Evolutionary conservation across 441 rosid genomes (phyloP), one percentile per base, ranked within the genome.

Genomic region (Gossypium trilobum): DNA sequence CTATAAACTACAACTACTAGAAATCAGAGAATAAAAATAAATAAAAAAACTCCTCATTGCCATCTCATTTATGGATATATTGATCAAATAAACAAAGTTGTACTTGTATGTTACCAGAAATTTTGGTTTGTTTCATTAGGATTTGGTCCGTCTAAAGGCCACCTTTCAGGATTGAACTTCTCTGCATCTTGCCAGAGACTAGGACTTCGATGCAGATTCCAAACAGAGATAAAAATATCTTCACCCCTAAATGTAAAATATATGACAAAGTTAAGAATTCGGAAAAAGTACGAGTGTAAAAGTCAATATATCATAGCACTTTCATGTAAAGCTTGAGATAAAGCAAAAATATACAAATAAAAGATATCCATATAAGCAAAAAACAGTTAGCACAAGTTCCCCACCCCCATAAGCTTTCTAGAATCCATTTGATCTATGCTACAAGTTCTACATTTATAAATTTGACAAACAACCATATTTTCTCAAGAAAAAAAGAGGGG

Each of bases 41-140:
- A 25, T 3, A 25, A 25, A 25, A 25, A 51, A 14, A 54, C 13
- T 16, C 1, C 1, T 19, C 11, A 3, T 25, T 46, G 46, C 16
- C 22, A 29, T 17, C 68, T 46, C 20, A 36, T 29, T 0, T 19
- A 64, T 19, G 27, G 48, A 33, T 2, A 56, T 33, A 73, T 56
- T 67, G 31, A 36, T 14, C 9, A 33, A 33, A 46, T 7, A 74
- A 59, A 36, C 17, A 44, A 55, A 73, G 0, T 33, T 67, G 23
- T n/a, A 7, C 0, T 6, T 44, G 11, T 39, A 22, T 33, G 56
- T 68, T 74, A 95, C 99, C 95, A 69, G 87, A 91, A 92, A 79
- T 87, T 88, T 81, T 95, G 99, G 86, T 95, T 95, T 22, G 96
- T 91, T 83, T 95, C 99, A 77, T 92, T 95, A 67, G 99, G 99